A percentile compares a stretch with the other conserved stretches of the same genome.
Evolutionary conservation across 179 eudicot species (phyloP).

Genomic region (Silene coronaria): DNA sequence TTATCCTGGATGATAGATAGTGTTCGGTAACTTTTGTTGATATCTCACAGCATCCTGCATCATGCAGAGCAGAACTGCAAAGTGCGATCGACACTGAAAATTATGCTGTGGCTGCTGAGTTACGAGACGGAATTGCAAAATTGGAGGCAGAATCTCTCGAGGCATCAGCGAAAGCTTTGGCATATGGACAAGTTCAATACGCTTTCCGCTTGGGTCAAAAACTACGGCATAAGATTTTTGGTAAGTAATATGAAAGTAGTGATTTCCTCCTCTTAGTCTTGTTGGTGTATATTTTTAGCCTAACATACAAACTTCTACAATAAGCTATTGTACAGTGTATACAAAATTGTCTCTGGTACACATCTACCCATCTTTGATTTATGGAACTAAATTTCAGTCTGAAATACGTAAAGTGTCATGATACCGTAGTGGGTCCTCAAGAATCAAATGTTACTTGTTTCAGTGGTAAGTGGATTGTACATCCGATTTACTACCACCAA

Average conservation of each 20-base stretch:
- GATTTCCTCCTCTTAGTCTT: background rate
- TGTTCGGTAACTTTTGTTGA: conserved; percentile 11
- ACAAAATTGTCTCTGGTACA: no score
- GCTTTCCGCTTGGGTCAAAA: conserved; percentile 87
- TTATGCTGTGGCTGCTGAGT: conserved; percentile 66
- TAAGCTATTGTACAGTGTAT: no score
- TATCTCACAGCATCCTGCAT: background rate
- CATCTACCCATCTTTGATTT: no score
- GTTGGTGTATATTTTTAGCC: no score
- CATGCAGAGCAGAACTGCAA: conserved; percentile 69
- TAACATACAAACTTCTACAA: no score
- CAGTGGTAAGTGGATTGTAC: no score
- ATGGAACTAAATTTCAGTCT: no score
- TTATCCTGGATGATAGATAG: background rate
- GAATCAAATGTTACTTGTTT: no score
- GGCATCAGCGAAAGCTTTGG: conserved; percentile 73
- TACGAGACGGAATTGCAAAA: conserved; percentile 78
- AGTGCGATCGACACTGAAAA: conserved; percentile 68
- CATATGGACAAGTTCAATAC: conserved; percentile 61
- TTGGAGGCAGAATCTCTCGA: conserved; percentile 76
- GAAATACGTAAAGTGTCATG: no score
- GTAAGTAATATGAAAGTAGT: conserved; percentile 27
- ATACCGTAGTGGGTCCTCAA: no score
- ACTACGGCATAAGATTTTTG: conserved; percentile 76
- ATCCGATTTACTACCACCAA: no score